Conservation (phyloP, 2,329 filamentous ascomycete species). For the Microascus cirrosus region DNA sequence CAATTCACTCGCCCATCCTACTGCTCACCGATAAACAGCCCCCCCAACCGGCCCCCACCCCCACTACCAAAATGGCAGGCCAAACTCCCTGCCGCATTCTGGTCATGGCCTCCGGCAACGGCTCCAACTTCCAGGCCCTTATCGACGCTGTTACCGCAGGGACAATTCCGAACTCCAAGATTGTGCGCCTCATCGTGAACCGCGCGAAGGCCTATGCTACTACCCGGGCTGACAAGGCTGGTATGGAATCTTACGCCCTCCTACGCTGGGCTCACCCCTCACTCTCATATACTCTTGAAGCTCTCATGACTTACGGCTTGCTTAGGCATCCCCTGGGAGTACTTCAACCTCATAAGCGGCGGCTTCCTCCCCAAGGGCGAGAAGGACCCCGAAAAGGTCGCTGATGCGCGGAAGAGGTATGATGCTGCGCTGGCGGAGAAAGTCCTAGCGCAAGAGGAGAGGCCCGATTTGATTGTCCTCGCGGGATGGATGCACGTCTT, state of each 20-base stretch:
- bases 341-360: conserved; percentile 72
- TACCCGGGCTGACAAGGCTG: conserved; percentile 30
- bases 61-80: not conserved
- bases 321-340: conserved; percentile 55
- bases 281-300: not conserved
- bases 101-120: conserved; percentile 62
- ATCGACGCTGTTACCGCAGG: conserved; percentile 32
- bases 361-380: conserved; percentile 51
- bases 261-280: no score
- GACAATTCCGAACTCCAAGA: conserved; percentile 26
- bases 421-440: conserved; percentile 63
- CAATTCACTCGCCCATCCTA: not conserved
- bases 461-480: conserved; percentile 66
- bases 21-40: not conserved
- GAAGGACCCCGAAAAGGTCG: conserved; percentile 40
- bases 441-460: conserved; percentile 41
- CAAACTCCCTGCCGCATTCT: conserved; percentile 38
- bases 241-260: conserved; percentile 7
- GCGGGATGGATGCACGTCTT: conserved; percentile 86
- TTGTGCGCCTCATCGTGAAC: conserved; percentile 37
- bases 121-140: conserved; percentile 71
- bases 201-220: conserved; percentile 33
- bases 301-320: not conserved
- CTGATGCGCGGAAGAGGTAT: conserved; percentile 54
- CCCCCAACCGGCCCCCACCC: no score